Base-by-base conservation (phyloP, 106 monocot species). In the Acorus calamus region DNA sequence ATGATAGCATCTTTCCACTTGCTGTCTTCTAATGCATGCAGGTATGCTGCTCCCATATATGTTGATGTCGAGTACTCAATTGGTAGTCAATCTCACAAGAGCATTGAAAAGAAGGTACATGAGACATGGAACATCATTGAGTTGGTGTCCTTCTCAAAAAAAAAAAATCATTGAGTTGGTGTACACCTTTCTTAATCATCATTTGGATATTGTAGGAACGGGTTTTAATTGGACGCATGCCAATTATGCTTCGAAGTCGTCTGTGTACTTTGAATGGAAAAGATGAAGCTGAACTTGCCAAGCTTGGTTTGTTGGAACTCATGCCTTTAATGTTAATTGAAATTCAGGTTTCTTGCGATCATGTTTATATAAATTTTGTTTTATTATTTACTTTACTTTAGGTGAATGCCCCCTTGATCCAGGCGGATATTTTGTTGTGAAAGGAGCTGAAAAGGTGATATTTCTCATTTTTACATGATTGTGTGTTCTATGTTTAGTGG, bases 371-470 rank as follows among this genome's bases (percentile, higher is more conserved):
- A 7, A 5, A 60, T 53, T 70, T n/a, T 52, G 51, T 50, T 44
- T 9, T 7, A 48, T 28, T 50, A 11, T 64, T 12, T 45, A 55
- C 60, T 42, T 28, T 5, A 4, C 12, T 56, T 2, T 56, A 89
- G 94, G 94, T 55, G 96, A 96, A 64, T 96, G 96, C 51, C 96
- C 96, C 68, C 96, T 96, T 74, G 96, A 96, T 81, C 96, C 91
- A 50, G 96, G 96, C 41, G 96, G 96, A 14, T 96, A 96, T 67
- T 96, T 96, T 70, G 57, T 96, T 69, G 82, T 87, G 11, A 96
- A 83, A 70, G 96, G 96, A 74, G 85, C 81, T 58, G 96, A 96
- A 65, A 96, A 89, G 91, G 93, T 93, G 66, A 58, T 53, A 51
- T 42, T 65, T 14, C 4, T 10, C 42, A 51, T 66, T 14, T 3